Percentiles rank a stretch among this genome's conserved stretches.
Evolutionary conservation across 345 rosid genomes (phyloP).

Genomic region (Brassica incana): DNA sequence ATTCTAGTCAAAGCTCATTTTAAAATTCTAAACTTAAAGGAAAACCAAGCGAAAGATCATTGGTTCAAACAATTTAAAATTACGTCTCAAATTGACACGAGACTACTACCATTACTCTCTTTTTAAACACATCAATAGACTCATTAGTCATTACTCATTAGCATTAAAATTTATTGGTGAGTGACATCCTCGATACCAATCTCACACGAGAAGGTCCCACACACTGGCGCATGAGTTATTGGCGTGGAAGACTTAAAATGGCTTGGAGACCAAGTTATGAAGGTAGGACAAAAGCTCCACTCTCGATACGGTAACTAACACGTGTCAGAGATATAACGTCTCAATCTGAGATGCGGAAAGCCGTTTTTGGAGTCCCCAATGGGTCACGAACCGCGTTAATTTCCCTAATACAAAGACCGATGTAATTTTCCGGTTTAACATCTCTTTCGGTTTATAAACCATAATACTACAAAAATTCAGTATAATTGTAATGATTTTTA

Average conservation of each 20-base stretch:
- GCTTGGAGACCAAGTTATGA: conserved; percentile 41
- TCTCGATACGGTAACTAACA: conserved; percentile 35
- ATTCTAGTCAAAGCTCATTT: neutral
- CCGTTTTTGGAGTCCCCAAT: conserved; percentile 23
- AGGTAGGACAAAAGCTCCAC: conserved; percentile 16
- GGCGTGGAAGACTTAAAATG: neutral
- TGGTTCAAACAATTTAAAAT: neutral
- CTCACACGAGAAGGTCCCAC: neutral
- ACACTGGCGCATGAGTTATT: neutral
- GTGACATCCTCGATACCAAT: conserved; percentile 28
- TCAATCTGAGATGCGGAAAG: conserved; percentile 36
- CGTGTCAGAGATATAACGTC: conserved; percentile 37
- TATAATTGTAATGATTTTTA: neutral
- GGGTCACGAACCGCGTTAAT: neutral
- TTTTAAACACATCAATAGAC: neutral
- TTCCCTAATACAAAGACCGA: neutral
- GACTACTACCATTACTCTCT: neutral
- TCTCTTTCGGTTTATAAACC: neutral
- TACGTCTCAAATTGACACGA: neutral
- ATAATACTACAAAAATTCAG: neutral
- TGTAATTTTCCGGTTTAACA: neutral
- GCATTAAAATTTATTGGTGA: neutral
- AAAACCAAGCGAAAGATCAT: neutral
- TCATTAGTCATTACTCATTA: neutral
- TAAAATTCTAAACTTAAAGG: neutral